A percentile compares a stretch with the other conserved stretches of the same genome.
Evolutionary conservation across 345 rosid genomes (phyloP).

Genomic region (Hevea brasiliensis): DNA sequence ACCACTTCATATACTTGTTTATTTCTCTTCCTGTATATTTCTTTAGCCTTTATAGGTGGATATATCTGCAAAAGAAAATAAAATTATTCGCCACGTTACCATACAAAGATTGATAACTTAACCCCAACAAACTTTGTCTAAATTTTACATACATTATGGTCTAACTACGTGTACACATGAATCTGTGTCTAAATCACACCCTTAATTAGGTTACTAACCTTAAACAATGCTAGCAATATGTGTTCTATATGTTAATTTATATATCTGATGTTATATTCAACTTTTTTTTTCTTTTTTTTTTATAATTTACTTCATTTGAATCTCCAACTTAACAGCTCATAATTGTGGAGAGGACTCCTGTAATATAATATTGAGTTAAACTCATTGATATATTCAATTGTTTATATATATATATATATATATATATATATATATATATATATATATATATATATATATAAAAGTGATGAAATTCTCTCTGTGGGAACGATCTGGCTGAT

Average conservation of each 20-base stretch:
- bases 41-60: conserved; percentile 23
- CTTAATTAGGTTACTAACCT: conserved; percentile 45
- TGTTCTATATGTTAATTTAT: too few species aligned
- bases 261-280: not conserved
- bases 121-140: conserved; percentile 53
- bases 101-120: conserved; percentile 58
- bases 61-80: conserved; percentile 37
- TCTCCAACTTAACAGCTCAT: too few species aligned
- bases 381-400: too few species aligned
- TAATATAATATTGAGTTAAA: too few species aligned
- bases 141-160: conserved; percentile 2
- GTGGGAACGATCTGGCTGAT: too few species aligned
- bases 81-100: conserved; percentile 46
- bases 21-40: not conserved
- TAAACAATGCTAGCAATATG: not conserved
- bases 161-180: conserved; percentile 18
- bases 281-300: not conserved
- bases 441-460: too few species aligned
- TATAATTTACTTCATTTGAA: too few species aligned
- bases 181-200: not conserved
- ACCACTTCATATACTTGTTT: conserved; percentile 29
- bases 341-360: too few species aligned
- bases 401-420: too few species aligned
- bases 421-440: too few species aligned
- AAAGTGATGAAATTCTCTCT: too few species aligned